Base-by-base conservation (phyloP, 2,329 filamentous ascomycete species). In the Geosmithia putterillii region DNA sequence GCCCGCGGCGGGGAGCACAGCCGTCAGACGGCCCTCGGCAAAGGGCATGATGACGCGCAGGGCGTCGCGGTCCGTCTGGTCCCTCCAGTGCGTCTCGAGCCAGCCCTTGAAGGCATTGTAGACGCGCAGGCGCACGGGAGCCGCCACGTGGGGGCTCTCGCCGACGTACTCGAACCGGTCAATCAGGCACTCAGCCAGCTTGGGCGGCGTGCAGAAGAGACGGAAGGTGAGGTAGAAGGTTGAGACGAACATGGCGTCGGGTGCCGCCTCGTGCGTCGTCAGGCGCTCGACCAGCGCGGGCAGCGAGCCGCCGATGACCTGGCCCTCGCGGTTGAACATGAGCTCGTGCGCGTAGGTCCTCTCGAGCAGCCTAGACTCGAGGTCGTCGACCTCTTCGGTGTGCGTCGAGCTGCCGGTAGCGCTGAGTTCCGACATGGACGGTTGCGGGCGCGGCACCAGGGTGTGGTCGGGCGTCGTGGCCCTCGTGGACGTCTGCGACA, bases 41-140 rank as follows among this genome's bases (percentile, higher is more conserved):
- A 98, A 98, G 1, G 77, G 70, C 28, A 83, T 71, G 48, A 98
- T 94, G 41, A 84, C 67, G 1, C 74, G 69, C 8, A 98, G 69
- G 1, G 89, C 87, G 12, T 78, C 73, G 43, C 77, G 76, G 57
- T 98, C 92, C 10, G 81, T 79, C 46, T 87, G 79, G 49, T 86
- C 79, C 40, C 84, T 79, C 90, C 92, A 98, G 62, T 98, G 88
- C 7, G 85, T 92, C 65, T 96, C 92, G 18, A 98, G 69, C 92
- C 92, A 98, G 37, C 86, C 85, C 63, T 98, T 98, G 71, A 98
- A 87, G 45, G 88, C 82, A 58, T 98, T 96, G 68, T 94, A 96
- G 1, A 96, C 87, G 42, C 92, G 79, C 40, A 98, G 69, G 42
- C 89, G 81, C 19, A 96, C 90, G 0, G 90, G 86, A 3, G 73